Conservation (phyloP, 2,329 filamentous ascomycete species). For the Chaetomium strumarium region DNA sequence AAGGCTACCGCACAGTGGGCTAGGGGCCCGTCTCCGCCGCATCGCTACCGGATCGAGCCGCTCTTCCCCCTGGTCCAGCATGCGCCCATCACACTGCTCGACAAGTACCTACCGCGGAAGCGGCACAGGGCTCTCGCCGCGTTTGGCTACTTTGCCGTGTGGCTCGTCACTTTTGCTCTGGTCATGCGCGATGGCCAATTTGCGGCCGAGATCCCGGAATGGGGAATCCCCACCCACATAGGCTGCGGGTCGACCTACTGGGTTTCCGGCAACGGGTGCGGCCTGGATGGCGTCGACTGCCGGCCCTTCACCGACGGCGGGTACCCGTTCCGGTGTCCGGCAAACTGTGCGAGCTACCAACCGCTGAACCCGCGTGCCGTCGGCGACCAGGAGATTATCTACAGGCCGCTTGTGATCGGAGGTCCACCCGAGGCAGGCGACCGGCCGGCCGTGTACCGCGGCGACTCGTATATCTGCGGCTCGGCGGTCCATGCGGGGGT, state of each 20-base stretch:
- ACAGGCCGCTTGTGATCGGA: conserved; percentile 62
- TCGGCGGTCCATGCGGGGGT: conserved; percentile 76
- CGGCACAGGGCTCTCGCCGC: conserved; percentile 56
- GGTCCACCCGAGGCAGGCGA: conserved; percentile 46
- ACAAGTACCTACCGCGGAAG: conserved; percentile 54
- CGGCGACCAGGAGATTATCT: conserved; percentile 61
- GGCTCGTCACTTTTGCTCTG: conserved; percentile 64
- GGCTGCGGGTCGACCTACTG: conserved; percentile 66
- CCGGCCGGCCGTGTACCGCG: conserved; percentile 63
- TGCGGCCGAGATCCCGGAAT: conserved; percentile 57
- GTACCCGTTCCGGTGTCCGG: conserved; percentile 70
- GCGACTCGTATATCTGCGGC: conserved; percentile 74
- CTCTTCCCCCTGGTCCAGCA: conserved; percentile 62
- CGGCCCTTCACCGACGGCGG: conserved; percentile 66
- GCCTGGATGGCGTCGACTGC: conserved; percentile 67
- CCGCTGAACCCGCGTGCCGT: conserved; percentile 70
- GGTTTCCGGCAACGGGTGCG: conserved; percentile 64
- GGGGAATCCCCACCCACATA: conserved; percentile 60
- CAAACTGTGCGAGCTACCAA: conserved; percentile 60
- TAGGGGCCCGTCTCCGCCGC: conserved; percentile 50
- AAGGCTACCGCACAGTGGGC: conserved; percentile 45
- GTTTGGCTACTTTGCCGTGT: conserved; percentile 55
- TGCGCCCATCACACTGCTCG: conserved; percentile 57
- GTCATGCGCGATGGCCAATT: conserved; percentile 59
- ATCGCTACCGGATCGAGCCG: conserved; percentile 47